Conservation (phyloP, 2,329 filamentous ascomycete species). For the Aspergillus melleus region DNA sequence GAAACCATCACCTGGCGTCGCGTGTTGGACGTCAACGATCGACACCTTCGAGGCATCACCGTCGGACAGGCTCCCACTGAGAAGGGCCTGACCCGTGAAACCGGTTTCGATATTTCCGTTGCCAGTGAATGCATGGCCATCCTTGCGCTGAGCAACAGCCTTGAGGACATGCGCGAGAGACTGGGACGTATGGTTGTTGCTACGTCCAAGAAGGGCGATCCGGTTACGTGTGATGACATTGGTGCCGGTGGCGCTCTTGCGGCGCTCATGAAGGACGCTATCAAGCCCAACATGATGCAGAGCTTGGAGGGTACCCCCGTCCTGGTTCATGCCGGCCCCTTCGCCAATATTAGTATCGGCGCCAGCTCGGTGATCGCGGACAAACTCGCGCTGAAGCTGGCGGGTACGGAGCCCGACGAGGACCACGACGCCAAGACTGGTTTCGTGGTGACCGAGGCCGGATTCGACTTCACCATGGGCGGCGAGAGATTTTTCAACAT, state of each 20-base stretch:
- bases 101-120: slow-evolving; percentile 96
- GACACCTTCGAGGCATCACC: slow-evolving; percentile 85
- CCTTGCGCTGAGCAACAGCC: slow-evolving; percentile 83
- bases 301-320: slow-evolving; percentile 95
- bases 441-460: slow-evolving; percentile 94
- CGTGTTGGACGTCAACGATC: slow-evolving; percentile 95
- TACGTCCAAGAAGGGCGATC: slow-evolving; percentile 79
- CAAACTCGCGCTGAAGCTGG: slow-evolving; percentile 92
- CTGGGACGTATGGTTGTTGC: slow-evolving; percentile 95
- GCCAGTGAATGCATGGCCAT: slow-evolving; percentile 99
- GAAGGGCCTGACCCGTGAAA: slow-evolving; percentile 82
- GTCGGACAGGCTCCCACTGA: slow-evolving; percentile 87
- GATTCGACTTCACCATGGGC: slow-evolving; percentile 99
- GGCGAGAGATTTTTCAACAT: slow-evolving; percentile 99
- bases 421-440: slow-evolving; percentile 78
- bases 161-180: slow-evolving; percentile 87
- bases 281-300: slow-evolving; percentile 99
- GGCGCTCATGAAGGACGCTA: slow-evolving; percentile 94
- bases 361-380: slow-evolving; percentile 95
- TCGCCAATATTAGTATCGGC: slow-evolving; percentile 97
- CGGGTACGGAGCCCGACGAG: slow-evolving; percentile 90
- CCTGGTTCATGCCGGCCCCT: slow-evolving; percentile 95
- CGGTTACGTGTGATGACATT: slow-evolving; percentile 93
- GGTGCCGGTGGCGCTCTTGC: slow-evolving; percentile 89
- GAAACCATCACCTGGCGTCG: slow-evolving; percentile 97